Evolutionary conservation across 768 basidiomycete species (phyloP).

Genomic region (Boletus sp.): DNA sequence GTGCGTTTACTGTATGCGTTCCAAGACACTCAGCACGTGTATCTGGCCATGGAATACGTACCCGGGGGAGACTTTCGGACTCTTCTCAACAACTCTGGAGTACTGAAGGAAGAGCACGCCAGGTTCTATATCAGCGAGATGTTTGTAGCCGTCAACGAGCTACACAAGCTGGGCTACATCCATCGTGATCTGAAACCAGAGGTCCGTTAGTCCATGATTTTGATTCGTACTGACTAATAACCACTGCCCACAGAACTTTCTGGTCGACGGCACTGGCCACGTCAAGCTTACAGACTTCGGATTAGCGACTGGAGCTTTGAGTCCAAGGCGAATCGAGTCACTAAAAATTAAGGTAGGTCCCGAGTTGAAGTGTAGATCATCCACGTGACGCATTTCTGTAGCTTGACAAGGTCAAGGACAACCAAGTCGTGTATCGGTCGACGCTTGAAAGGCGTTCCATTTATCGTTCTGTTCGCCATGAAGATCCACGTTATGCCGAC

Average conservation of each 20-base stretch:
- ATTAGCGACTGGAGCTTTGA: constrained; percentile 92
- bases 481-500: constrained; percentile 92
- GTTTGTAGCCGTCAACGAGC: constrained; percentile 90
- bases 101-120: constrained; percentile 96
- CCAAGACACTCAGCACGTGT: constrained; percentile 88
- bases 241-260: constrained; percentile 70
- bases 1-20: constrained; percentile 95
- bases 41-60: constrained; percentile 99
- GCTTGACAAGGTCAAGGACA: constrained; percentile 97
- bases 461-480: constrained; percentile 87
- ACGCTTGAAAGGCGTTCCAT: constrained; percentile 94
- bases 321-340: constrained; percentile 92
- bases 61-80: constrained; percentile 99
- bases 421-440: constrained; percentile 83
- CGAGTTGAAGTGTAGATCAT: neutral
- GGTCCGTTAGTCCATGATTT: constrained; percentile 43
- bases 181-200: constrained; percentile 98
- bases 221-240: neutral
- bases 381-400: constrained; percentile 31
- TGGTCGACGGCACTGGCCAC: constrained; percentile 93
- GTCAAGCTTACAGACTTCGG: constrained; percentile 99
- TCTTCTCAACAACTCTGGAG: constrained; percentile 94
- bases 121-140: constrained; percentile 97
- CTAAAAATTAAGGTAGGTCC: constrained; percentile 79
- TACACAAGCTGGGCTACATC: constrained; percentile 97